Conservation (phyloP, 1,139 yeast genomes). For the Geotrichum bryndzae region DNA sequence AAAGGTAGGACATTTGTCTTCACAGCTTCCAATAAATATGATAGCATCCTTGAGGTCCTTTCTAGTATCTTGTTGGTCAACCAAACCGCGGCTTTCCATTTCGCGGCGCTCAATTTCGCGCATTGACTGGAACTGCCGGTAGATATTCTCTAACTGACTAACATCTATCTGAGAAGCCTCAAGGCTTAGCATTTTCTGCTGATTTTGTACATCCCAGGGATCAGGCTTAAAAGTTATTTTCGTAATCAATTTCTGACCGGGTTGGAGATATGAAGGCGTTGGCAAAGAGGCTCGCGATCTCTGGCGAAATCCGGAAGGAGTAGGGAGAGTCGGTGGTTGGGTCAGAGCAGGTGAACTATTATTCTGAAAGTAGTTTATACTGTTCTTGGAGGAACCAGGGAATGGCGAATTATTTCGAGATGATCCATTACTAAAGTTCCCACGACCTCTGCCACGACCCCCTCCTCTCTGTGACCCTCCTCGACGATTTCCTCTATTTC, state of each 20-base stretch:
- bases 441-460: constrained; percentile 9
- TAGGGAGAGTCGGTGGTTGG: constrained; percentile 16
- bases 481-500: background rate
- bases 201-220: constrained; percentile 54
- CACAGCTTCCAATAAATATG: constrained; percentile 77
- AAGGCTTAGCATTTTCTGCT: constrained; percentile 40
- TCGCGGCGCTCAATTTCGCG: constrained; percentile 69
- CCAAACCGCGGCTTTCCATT: constrained; percentile 79
- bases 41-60: constrained; percentile 85
- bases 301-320: constrained; percentile 16
- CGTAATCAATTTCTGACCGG: constrained; percentile 4
- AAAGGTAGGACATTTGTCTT: constrained; percentile 91
- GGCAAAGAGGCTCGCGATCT: constrained; percentile 5
- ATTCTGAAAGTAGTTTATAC: constrained; percentile 11
- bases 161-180: constrained; percentile 34
- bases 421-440: constrained; percentile 1
- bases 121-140: constrained; percentile 58
- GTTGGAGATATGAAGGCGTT: constrained; percentile 8
- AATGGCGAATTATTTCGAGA: constrained; percentile 1
- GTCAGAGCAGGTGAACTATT: constrained; percentile 7
- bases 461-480: constrained; percentile 1
- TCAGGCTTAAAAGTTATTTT: constrained; percentile 21
- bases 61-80: constrained; percentile 80
- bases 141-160: constrained; percentile 46
- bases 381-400: constrained; percentile 1